Evolutionary conservation across 2,329 filamentous ascomycete species (phyloP), one percentile per base, ranked within the genome.

Genomic region (Fusarium goolgardi): DNA sequence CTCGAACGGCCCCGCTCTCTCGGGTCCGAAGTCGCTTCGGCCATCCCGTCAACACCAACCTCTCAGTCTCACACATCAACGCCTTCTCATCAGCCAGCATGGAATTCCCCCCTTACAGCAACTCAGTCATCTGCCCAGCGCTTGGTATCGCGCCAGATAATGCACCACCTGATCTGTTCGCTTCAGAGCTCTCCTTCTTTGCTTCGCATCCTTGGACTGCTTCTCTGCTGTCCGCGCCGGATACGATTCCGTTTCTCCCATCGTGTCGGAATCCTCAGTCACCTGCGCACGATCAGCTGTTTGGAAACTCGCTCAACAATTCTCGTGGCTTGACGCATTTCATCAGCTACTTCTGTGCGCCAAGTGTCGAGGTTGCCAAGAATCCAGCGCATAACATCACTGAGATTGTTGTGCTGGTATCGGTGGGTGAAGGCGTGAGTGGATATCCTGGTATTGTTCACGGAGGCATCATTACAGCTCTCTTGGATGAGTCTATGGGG

Each of bases 401-500:
- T 20, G 69, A 75, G 41, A 67, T 78, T 15, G 67, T 72, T 2
- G 71, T 75, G 2, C 71, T 81, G 21, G 75, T 78, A 50, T 68
- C 75, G 2, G 69, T 81, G 10, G 77, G 77, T 2, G 66, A 73
- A 3, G 78, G 78, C 3, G 66, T 81, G 7, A 75, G 72, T 9
- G 78, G 80, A 3, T 78, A 75, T 34, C 68, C 74, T 1, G 69
- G 69, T 10, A 59, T 80, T 12, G 62, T 79, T 3, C 79, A 81
- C 55, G 80, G 80, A 9, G 80, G 80, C 13, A 64, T 80, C 45
- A 70, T 73, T 11, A 75, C 75, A 35, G 69, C 79, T 7, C 63
- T 81, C 54, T 60, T 78, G 25, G 80, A 81, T 47, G 80, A 81
- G 72, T 66, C 75, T 7, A 76, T 79, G 65, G 78, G 78, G 5